Percentiles rank a stretch among this genome's conserved stretches.
Evolutionary conservation across 148 eudicot genomes (phyloP).

Genomic region (Polygonum maritimum): DNA sequence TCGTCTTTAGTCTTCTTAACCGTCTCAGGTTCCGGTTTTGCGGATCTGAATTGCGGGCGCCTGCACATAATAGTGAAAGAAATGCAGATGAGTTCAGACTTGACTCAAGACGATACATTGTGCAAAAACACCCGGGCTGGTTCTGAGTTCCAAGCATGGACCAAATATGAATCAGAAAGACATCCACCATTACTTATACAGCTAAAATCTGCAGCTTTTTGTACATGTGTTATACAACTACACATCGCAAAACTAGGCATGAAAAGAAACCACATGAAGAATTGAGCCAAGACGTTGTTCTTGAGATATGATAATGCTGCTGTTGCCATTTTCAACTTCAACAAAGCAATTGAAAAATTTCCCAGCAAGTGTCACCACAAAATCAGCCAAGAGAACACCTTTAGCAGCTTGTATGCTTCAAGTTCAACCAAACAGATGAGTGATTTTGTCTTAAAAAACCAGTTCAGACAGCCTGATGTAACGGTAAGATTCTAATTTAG

Average conservation of each 20-base stretch:
- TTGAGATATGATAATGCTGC: background rate
- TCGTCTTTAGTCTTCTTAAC: slow-evolving; percentile 20
- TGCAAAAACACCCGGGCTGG: background rate
- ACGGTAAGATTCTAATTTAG: background rate
- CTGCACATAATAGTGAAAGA: slow-evolving; percentile 15
- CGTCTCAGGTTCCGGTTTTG: slow-evolving; percentile 17
- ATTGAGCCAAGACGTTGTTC: background rate
- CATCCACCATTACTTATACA: background rate
- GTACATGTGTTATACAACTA: background rate
- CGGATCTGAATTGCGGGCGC: slow-evolving; percentile 24
- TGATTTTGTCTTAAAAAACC: background rate
- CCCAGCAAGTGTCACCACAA: background rate
- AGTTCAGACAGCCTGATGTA: background rate
- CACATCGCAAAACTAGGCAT: background rate
- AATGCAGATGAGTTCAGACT: background rate
- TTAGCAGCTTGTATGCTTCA: background rate
- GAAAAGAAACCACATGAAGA: background rate
- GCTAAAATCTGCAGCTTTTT: background rate
- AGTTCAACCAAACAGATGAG: background rate
- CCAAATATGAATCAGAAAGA: background rate
- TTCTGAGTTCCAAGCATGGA: background rate
- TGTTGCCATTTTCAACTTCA: background rate
- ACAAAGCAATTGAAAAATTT: background rate
- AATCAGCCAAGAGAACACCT: background rate
- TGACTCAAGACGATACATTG: background rate